Base-by-base conservation (phyloP, 2,329 filamentous ascomycete genomes). In the Apiospora pterosperma region DNA sequence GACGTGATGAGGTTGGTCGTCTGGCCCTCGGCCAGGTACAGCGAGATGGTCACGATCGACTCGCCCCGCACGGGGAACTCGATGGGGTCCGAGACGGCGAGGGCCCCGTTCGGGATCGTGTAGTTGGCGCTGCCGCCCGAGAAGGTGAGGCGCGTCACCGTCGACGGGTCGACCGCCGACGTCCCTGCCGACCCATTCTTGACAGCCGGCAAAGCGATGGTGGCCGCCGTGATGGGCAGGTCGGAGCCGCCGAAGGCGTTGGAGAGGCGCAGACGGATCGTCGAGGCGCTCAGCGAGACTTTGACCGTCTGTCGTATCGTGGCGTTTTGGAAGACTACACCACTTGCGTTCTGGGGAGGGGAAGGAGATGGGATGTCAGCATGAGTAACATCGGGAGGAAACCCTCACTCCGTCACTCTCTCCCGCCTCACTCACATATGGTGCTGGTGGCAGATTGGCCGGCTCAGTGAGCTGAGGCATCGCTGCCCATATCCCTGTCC, bases 391-490 rank as follows among this genome's bases (percentile, higher is more conserved):
- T 48, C 0, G 42, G 21, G 42, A 48, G 4, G n/a, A 6, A 16
- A 63, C 19, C 21, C 44, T n/a, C 16, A 7, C 5, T 36, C 16
- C 3, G 10, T 10, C n/a, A 4, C 16, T 44, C n/a, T 4, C 23
- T 34, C 12, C n/a, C 12, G 34, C 25, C 19, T 6, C 42, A 76
- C 80, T 73, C 74, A 83, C 84, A 73, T 86, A 90, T 34, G 85
- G 84, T 4, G 79, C 70, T 1, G 82, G 81, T 19, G 87, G 87
- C 3, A 90, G 75, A 68, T 90, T 89, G 7, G 76, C 77, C 2
- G 82, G 82, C 74, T 90, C 88, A 2, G 84, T 85, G 64, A 88
- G 76, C 71, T 89, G 86, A 0, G 87, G 87, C 87, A 89, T 89
- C 2, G 84, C 75, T 0, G 84, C 82, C 87, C 87, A 90, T 14